A percentile compares a stretch with the other conserved stretches of the same genome.
These are phyloP conservation scores for Chalciporus sphaerocephalus DNA, from an alignment of 768 basidiomycete genomes.

Conservation along the genomic window DNA sequence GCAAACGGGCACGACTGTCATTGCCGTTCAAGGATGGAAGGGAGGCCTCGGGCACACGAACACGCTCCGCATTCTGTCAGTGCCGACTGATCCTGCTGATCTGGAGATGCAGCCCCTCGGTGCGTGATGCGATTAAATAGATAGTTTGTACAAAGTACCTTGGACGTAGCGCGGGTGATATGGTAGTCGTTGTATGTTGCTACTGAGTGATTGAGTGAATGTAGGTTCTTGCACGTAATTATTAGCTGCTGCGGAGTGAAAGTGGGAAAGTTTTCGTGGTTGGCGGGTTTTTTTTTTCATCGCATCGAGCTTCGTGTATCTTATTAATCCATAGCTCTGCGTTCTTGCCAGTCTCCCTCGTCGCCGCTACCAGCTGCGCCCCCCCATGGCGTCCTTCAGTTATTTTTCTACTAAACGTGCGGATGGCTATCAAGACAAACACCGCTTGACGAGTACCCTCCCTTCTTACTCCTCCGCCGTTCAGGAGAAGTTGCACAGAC, in stretches of 20 bases:
- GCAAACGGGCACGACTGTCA: conserved; percentile 80
- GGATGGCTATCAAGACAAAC: conserved; percentile 44
- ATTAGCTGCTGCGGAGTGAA: conserved; percentile 21
- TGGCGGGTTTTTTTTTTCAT: conserved; percentile 16
- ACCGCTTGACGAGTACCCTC: conserved; percentile 40
- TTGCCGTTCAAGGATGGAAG: conserved; percentile 99
- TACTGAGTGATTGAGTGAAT: too few species aligned
- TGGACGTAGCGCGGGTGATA: too few species aligned
- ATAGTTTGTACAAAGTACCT: conserved; percentile 6
- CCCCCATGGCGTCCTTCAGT: conserved; percentile 43
- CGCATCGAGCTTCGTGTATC: not conserved
- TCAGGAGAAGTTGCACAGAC: conserved; percentile 60
- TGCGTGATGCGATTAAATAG: conserved; percentile 22
- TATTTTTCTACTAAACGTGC: conserved; percentile 46
- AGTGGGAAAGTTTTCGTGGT: conserved; percentile 21
- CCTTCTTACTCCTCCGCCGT: conserved; percentile 54
- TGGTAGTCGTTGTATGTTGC: too few species aligned
- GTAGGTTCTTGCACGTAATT: conserved; percentile 4
- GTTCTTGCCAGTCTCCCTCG: conserved; percentile 17
- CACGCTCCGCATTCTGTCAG: conserved; percentile 78
- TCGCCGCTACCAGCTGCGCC: conserved; percentile 16
- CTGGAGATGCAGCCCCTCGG: conserved; percentile 66
- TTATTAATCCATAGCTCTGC: conserved; percentile 14
- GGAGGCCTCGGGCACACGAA: conserved; percentile 95
- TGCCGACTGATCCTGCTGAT: conserved; percentile 78